A percentile compares a stretch with the other conserved stretches of the same genome.
These are phyloP conservation scores for Primulina eburnea DNA, from an alignment of 257 asterid genomes.

Conservation along the genomic window DNA sequence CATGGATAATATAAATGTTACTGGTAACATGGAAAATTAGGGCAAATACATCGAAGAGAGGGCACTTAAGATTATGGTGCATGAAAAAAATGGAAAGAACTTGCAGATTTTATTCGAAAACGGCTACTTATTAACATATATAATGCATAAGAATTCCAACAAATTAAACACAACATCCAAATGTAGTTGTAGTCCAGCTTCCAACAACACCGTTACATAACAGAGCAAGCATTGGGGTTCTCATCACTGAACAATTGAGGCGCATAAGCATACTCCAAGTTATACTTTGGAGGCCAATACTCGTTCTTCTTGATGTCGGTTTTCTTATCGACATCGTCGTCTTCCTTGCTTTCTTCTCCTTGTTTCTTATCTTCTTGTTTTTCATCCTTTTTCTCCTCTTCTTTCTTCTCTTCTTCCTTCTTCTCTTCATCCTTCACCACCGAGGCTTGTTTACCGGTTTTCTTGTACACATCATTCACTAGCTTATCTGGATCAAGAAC, in stretches of 20 bases:
- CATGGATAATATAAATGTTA: not conserved
- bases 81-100: not conserved
- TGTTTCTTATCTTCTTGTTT: slow-evolving; percentile 26
- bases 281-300: slow-evolving; percentile 54
- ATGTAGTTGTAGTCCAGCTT: not conserved
- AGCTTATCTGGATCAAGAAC: slow-evolving; percentile 74
- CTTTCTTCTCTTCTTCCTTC: slow-evolving; percentile 50
- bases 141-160: slow-evolving; percentile 7
- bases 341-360: slow-evolving; percentile 34
- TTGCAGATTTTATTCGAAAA: slow-evolving; percentile 22
- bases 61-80: slow-evolving; percentile 24
- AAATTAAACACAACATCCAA: not conserved
- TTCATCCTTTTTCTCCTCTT: slow-evolving; percentile 27
- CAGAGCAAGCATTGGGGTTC: slow-evolving; percentile 75
- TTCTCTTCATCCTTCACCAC: slow-evolving; percentile 58
- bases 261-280: slow-evolving; percentile 58
- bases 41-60: slow-evolving; percentile 18
- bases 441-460: slow-evolving; percentile 69
- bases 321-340: slow-evolving; percentile 30
- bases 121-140: slow-evolving; percentile 23
- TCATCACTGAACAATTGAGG: slow-evolving; percentile 90
- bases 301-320: slow-evolving; percentile 56
- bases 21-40: slow-evolving; percentile 6
- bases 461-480: slow-evolving; percentile 64
- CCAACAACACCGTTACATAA: slow-evolving; percentile 41